Evolutionary conservation across 176 grass and related monocot genomes (phyloP).

Genomic region (Carex littledalei): DNA sequence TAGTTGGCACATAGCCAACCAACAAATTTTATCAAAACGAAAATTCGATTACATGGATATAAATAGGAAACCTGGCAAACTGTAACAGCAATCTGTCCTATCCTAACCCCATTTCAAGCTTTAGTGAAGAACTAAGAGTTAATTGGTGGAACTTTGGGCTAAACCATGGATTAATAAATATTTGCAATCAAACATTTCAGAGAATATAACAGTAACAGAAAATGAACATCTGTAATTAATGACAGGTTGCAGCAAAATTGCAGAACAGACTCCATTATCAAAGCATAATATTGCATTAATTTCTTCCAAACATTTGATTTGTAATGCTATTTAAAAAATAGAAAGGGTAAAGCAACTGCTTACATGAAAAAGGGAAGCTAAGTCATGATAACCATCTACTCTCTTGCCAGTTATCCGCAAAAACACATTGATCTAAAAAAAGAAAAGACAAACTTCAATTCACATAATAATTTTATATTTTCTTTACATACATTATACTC

Average conservation of each 20-base stretch:
- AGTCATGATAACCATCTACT: constrained; percentile 79
- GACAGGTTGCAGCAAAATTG: not conserved
- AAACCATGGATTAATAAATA: not conserved
- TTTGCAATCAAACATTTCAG: not conserved
- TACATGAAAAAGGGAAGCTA: constrained; percentile 99
- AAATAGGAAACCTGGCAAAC: not conserved
- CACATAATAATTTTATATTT: not conserved
- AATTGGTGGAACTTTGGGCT: not conserved
- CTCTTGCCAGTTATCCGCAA: constrained; percentile 93
- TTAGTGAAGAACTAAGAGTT: not conserved
- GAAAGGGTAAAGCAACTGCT: constrained; percentile 12
- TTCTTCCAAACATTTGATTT: not conserved
- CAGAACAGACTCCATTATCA: not conserved
- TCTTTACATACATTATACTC: not conserved
- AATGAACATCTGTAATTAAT: not conserved
- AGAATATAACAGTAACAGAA: not conserved
- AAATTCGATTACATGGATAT: not conserved
- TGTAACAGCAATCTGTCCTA: not conserved
- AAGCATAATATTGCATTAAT: not conserved
- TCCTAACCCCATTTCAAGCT: not conserved
- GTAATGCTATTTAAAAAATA: not conserved
- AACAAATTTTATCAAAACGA: not conserved
- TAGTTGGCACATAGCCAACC: not conserved
- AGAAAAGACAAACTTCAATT: not conserved
- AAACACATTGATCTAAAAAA: constrained; percentile 82